A percentile compares a stretch with the other conserved stretches of the same genome.
These are phyloP conservation scores for Lumnitzera racemosa DNA, from an alignment of 345 rosid genomes.

Conservation along the genomic window DNA sequence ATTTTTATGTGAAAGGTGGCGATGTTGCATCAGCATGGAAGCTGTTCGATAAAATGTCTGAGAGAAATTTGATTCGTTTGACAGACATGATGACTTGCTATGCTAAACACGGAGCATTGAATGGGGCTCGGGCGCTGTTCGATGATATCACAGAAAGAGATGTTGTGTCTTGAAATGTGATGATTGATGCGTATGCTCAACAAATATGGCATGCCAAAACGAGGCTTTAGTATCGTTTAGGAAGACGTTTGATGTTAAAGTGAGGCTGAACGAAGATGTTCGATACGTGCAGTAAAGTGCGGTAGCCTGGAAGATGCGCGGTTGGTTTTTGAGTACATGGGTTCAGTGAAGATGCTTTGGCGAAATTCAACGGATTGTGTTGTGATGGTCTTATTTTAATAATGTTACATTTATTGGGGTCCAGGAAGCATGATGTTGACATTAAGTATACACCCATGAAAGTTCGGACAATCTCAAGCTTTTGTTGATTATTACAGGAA, in stretches of 20 bases:
- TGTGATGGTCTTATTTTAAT: conserved; percentile 30
- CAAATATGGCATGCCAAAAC: conserved; percentile 26
- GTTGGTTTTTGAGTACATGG: conserved; percentile 61
- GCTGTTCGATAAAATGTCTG: conserved; percentile 60
- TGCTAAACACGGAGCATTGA: conserved; percentile 42
- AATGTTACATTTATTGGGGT: conserved; percentile 52
- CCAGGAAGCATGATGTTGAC: conserved; percentile 39
- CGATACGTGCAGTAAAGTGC: conserved; percentile 71
- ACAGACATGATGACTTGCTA: conserved; percentile 79
- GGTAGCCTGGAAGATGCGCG: conserved; percentile 66
- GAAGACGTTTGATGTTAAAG: conserved; percentile 31
- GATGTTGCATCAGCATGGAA: conserved; percentile 48
- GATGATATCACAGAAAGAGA: conserved; percentile 48
- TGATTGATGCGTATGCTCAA: conserved; percentile 60
- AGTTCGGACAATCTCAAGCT: no score
- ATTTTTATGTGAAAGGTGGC: conserved; percentile 50
- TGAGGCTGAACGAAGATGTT: conserved; percentile 55
- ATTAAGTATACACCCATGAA: no score
- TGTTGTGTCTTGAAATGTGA: conserved; percentile 65
- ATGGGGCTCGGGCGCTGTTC: conserved; percentile 42
- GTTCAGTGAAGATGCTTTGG: conserved; percentile 41
- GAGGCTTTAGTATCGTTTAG: conserved; percentile 45
- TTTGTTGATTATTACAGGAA: no score
- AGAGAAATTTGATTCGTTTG: conserved; percentile 47
- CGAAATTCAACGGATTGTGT: conserved; percentile 41